These are phyloP conservation scores for Bertia moriformis DNA, from an alignment of 2,329 filamentous ascomycete genomes.

Conservation along the genomic window DNA sequence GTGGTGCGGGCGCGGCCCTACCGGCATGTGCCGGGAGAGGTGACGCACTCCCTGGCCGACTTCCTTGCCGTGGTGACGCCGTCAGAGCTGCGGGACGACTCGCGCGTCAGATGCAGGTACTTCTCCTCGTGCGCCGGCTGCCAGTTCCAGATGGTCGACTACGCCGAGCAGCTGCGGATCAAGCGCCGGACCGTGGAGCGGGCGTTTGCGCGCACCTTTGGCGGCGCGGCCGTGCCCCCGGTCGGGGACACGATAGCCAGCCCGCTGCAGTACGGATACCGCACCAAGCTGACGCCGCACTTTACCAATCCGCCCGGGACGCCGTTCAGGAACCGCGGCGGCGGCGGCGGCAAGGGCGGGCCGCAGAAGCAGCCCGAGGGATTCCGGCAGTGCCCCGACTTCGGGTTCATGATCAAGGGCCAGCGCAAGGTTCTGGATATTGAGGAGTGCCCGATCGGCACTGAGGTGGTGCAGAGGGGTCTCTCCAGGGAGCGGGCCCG, in stretches of 20 bases:
- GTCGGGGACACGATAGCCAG: constrained; percentile 78
- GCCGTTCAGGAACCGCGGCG: constrained; percentile 25
- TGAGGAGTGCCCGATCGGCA: constrained; percentile 92
- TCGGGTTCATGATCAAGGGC: constrained; percentile 87
- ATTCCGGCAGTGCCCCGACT: constrained; percentile 56
- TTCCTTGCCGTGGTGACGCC: constrained; percentile 65
- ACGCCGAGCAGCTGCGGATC: constrained; percentile 68
- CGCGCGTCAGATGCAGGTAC: constrained; percentile 68
- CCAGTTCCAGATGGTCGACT: constrained; percentile 94
- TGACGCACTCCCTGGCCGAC: constrained; percentile 65
- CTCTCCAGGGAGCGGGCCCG: constrained; percentile 66
- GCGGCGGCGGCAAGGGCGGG: constrained; percentile 28
- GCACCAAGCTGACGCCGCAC: constrained; percentile 92
- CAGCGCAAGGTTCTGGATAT: constrained; percentile 72
- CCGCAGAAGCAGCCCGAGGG: constrained; percentile 27
- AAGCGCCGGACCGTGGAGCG: constrained; percentile 81
- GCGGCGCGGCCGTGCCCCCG: constrained; percentile 60
- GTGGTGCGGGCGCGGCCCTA: constrained; percentile 64
- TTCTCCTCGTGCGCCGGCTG: constrained; percentile 81
- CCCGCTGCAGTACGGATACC: constrained; percentile 81
- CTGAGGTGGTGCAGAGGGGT: constrained; percentile 66
- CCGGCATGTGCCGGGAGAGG: constrained; percentile 43
- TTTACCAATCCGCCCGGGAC: constrained; percentile 64
- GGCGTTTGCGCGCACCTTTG: constrained; percentile 74
- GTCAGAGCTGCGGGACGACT: constrained; percentile 63